Percentiles rank a stretch among this genome's conserved stretches.
These are phyloP conservation scores for Vitis cinerea DNA, from an alignment of 164 flowering plant species.

Conservation along the genomic window DNA sequence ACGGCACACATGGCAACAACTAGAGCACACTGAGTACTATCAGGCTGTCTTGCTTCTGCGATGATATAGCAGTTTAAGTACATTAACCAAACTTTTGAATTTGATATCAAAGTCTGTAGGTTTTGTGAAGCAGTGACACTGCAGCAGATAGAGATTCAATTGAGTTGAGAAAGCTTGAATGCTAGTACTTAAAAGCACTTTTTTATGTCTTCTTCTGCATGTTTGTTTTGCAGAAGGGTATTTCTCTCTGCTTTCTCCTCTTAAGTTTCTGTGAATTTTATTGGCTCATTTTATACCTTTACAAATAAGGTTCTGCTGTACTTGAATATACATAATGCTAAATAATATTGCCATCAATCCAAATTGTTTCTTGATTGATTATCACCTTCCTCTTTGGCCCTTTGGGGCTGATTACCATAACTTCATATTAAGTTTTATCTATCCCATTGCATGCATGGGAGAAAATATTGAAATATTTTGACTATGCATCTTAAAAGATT, in stretches of 20 bases:
- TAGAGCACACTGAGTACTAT: slow-evolving; percentile 3
- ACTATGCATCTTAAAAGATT: too few species aligned
- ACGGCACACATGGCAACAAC: slow-evolving; percentile 21
- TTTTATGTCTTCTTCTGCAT: not conserved
- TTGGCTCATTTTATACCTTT: not conserved
- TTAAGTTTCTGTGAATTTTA: not conserved
- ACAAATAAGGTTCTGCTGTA: not conserved
- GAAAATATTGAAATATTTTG: too few species aligned
- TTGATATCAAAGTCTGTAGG: not conserved
- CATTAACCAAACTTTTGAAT: not conserved
- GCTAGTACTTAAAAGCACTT: not conserved
- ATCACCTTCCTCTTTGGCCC: too few species aligned
- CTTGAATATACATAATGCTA: not conserved
- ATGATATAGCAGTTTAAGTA: not conserved
- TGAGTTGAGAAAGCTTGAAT: not conserved
- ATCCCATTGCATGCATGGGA: too few species aligned
- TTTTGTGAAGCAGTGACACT: not conserved
- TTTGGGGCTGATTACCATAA: too few species aligned
- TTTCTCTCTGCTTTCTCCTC: not conserved
- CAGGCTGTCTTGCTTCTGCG: not conserved
- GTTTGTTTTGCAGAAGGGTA: not conserved
- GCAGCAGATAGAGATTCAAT: not conserved
- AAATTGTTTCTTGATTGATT: too few species aligned
- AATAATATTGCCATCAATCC: too few species aligned
- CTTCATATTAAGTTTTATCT: too few species aligned